A percentile compares a stretch with the other conserved stretches of the same genome.
phyloP scores from a whole-genome alignment of 2,329 filamentous ascomycete species.

The Aquanectria penicillioides region DNA sequence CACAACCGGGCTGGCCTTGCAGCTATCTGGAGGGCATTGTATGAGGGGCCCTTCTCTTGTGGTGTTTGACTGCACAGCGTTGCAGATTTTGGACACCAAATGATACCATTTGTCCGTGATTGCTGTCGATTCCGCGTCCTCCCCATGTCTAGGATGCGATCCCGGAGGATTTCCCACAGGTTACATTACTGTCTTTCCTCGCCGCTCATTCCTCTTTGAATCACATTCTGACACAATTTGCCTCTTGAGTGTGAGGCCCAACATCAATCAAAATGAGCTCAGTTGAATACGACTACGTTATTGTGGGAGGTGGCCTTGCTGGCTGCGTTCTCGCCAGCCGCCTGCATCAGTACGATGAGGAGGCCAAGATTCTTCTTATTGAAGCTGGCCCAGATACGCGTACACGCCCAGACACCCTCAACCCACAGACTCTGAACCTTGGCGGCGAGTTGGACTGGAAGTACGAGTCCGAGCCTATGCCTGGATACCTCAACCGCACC shows the following conservation, averaged over 20 bases:
- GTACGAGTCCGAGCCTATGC: constrained; percentile 47
- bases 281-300: constrained; percentile 39
- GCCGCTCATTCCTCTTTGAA: neutral
- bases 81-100: too few relatives aligned
- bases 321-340: constrained; percentile 48
- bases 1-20: too few relatives aligned
- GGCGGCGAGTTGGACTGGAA: constrained; percentile 48
- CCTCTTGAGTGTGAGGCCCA: neutral
- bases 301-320: constrained; percentile 46
- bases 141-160: too few relatives aligned
- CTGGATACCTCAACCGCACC: constrained; percentile 35
- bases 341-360: constrained; percentile 32
- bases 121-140: too few relatives aligned
- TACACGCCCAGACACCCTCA: constrained; percentile 22
- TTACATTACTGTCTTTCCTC: too few relatives aligned
- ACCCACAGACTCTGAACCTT: constrained; percentile 39
- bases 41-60: too few relatives aligned
- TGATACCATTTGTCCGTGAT: too few relatives aligned
- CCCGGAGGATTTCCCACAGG: too few relatives aligned
- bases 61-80: too few relatives aligned
- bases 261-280: neutral
- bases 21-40: too few relatives aligned
- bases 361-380: constrained; percentile 47
- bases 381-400: constrained; percentile 49
- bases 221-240: constrained; percentile 12